Base-by-base conservation (phyloP, 2,329 filamentous ascomycete species). In the Oidium heveae region DNA sequence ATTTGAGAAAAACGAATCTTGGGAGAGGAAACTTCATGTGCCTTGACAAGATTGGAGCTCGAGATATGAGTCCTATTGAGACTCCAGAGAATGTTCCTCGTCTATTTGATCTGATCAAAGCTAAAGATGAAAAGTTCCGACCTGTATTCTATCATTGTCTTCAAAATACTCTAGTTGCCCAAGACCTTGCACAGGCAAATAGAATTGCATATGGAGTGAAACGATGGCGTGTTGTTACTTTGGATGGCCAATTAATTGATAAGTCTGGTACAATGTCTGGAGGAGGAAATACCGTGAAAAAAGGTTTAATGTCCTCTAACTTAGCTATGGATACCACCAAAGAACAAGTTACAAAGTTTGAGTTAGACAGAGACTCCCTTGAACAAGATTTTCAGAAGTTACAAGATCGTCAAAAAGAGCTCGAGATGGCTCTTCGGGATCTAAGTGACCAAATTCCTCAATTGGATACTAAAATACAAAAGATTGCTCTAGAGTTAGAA, bases 201-300 rank as follows among this genome's bases (percentile, higher is more conserved):
- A 81, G 91, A 50, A 95, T 98, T 60, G 91, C 91, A 8, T 98
- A 96, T 63, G 89, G 91, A 44, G 85, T 85, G 49, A 85, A 80
- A 70, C 74, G 91, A 66, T 98, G 91, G 91, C 81, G 91, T 59
- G 91, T 98, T 2, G 91, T 98, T 43, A 98, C 91, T 0, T 76
- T 98, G 1, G 86, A 88, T 57, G 91, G 91, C 52, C 88, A 95
- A 67, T 75, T 98, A 54, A 96, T 98, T 60, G 91, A 98, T 70
- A 93, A 93, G 66, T 95, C 89, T 0, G 91, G 91, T 73, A 96
- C 91, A 37, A 96, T 98, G 91, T 94, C 86, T 56, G 91, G 91
- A 72, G 91, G 91, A 73, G 91, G 91, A 55, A 89, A 79, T 49
- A 84, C 85, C 16, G 85, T 91, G 55, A 88, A 89, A 62, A 86